Evolutionary conservation across 306 rosid genomes (phyloP), one percentile per base, ranked within the genome.

Genomic region (Dalbergia cochinchinensis): DNA sequence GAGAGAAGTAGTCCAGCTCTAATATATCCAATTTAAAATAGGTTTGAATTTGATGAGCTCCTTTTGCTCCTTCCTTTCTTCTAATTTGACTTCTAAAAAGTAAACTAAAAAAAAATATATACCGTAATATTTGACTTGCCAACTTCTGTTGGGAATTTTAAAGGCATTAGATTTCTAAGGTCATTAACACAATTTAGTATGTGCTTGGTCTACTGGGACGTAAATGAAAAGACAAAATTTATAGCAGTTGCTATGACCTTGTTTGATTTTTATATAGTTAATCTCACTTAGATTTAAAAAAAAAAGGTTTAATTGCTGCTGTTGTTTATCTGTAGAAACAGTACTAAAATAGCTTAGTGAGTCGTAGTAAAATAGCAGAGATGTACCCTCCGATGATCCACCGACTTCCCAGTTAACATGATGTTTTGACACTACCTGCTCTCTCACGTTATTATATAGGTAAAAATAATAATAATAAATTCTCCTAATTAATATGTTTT

Each of bases 21-120:
- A 76, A 26, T 26, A 59, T 71, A 14, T 31, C 58, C 59, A 71
- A 72, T 73, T 66, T 66, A 69, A 67, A 35, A 85, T 42, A 3
- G 26, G 35, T 71, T 39, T 60, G 59, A 72, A 63, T 65, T 78
- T 45, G 53, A 80, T 55, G 67, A 58, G 47, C 45, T 35, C 33
- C 50, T 63, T 70, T 13, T 48, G 47, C 45, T 45, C 33, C 50
- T 63, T 70, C 9, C 13, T 53, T 26, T 66, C 22, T 57, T 55
- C 55, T 35, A 37, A 4, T 66, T 59, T 67, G 71, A 73, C 69
- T 78, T 72, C 60, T 61, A 33, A 19, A 70, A 50, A 14, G 41
- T 58, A 57, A 71, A 58, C 45, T 48, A 10, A 31, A n/a, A 71
- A 33, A 8, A 9, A n/a, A n/a, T n/a, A n/a, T n/a, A 1, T 45